Conservation (phyloP, 495 filamentous ascomycete genomes). For the Pyronema omphalodes region DNA sequence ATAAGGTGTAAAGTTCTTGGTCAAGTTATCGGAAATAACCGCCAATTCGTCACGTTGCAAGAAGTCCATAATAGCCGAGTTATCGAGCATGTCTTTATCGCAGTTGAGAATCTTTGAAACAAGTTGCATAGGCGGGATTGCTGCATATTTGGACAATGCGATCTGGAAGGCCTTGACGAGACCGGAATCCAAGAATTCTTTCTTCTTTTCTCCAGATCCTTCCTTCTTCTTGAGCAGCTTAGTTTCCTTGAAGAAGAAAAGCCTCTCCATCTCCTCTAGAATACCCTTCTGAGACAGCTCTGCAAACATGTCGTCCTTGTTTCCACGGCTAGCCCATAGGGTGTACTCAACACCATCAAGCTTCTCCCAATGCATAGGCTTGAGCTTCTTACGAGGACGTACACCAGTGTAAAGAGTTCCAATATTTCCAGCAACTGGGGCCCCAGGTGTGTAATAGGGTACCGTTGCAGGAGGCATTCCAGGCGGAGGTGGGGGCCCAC, state of each 20-base stretch:
- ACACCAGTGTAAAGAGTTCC: constrained; percentile 38
- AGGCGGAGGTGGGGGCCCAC: constrained; percentile 12
- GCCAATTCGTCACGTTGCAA: constrained; percentile 80
- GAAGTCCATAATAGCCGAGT: constrained; percentile 93
- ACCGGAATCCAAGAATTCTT: constrained; percentile 86
- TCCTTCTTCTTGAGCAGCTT: constrained; percentile 53
- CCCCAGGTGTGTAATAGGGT: not conserved
- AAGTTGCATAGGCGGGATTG: constrained; percentile 59
- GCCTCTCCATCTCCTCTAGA: constrained; percentile 86
- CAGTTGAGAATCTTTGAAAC: constrained; percentile 91
- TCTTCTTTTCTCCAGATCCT: constrained; percentile 77
- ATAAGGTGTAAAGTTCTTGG: constrained; percentile 85
- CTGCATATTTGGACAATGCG: constrained; percentile 73
- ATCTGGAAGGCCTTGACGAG: constrained; percentile 87
- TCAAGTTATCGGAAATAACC: constrained; percentile 71
- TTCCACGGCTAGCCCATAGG: constrained; percentile 79
- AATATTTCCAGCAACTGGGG: not conserved
- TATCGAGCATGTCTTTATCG: constrained; percentile 78
- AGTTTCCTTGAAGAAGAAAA: constrained; percentile 95
- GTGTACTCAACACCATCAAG: constrained; percentile 85
- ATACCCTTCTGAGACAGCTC: constrained; percentile 87
- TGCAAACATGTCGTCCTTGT: constrained; percentile 83
- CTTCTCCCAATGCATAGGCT: constrained; percentile 98
- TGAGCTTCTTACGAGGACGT: constrained; percentile 95
- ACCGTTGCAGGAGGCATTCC: constrained; percentile 15